Evolutionary conservation across 768 basidiomycete species (phyloP).

Genomic region (Trametes elegans): DNA sequence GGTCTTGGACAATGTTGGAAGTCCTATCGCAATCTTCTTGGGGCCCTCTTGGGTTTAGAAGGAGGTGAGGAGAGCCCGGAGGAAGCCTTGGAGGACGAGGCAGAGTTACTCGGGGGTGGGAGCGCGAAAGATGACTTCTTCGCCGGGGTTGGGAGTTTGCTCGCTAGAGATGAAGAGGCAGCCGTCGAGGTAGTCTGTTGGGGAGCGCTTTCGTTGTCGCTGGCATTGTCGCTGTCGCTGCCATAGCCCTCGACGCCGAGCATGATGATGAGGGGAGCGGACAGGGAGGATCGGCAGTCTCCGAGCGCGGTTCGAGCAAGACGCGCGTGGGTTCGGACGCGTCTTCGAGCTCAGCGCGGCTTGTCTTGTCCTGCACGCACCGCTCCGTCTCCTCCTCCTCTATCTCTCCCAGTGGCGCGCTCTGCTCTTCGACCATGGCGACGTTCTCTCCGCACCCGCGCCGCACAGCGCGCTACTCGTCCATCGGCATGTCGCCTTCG

Average conservation of each 20-base stretch:
- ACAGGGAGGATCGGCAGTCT: conserved; percentile 10
- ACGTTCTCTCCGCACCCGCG: conserved; percentile 59
- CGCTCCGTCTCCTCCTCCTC: not conserved
- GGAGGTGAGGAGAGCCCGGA: conserved; percentile 33
- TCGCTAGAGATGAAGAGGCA: conserved; percentile 12
- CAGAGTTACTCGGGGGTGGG: conserved; percentile 31
- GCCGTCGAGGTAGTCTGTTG: conserved; percentile 9
- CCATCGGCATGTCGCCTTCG: conserved; percentile 26
- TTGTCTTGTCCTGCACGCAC: not conserved
- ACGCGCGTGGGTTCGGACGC: conserved; percentile 23
- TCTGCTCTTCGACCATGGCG: conserved; percentile 41
- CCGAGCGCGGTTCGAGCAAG: conserved; percentile 16
- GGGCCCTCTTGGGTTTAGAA: conserved; percentile 50
- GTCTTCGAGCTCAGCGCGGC: conserved; percentile 4
- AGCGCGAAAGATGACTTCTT: conserved; percentile 36
- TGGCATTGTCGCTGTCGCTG: conserved; percentile 61
- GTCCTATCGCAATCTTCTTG: conserved; percentile 59
- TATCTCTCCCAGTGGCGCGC: conserved; percentile 2
- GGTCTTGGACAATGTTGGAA: conserved; percentile 45
- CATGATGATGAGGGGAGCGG: conserved; percentile 40
- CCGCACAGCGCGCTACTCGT: conserved; percentile 48
- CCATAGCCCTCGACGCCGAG: conserved; percentile 78
- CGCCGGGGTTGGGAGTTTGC: conserved; percentile 27
- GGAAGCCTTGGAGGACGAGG: conserved; percentile 22
- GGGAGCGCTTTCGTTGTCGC: conserved; percentile 34